Evolutionary conservation across 2,329 filamentous ascomycete genomes (phyloP).

Genomic region (Cercospora nicotianae): DNA sequence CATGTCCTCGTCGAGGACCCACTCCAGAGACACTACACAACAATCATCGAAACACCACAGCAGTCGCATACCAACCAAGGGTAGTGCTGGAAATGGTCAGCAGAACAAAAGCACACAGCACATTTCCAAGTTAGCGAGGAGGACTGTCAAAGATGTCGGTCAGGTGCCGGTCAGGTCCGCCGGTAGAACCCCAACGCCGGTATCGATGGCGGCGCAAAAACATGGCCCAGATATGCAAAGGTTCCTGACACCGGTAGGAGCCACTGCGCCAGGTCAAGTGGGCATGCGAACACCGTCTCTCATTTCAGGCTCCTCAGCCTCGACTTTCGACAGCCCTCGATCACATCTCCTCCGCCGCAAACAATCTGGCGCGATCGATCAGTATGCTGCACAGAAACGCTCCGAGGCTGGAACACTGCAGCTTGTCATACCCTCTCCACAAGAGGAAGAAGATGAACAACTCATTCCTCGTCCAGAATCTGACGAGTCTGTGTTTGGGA

Average conservation of each 20-base stretch:
- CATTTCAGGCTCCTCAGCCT: conserved; percentile 50
- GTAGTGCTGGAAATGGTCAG: conserved; percentile 10
- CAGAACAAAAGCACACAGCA: conserved; percentile 29
- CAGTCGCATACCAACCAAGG: conserved; percentile 31
- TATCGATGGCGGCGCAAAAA: conserved; percentile 16
- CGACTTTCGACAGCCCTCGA: conserved; percentile 48
- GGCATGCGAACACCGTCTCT: conserved; percentile 49
- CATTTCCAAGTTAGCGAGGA: conserved; percentile 32
- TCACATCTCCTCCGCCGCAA: conserved; percentile 48
- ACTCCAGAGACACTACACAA: conserved; percentile 1
- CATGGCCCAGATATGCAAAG: conserved; percentile 12
- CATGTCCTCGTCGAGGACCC: neutral
- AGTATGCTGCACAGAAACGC: conserved; percentile 35
- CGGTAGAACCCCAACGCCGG: conserved; percentile 21
- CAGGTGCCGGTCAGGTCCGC: conserved; percentile 21
- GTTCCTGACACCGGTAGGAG: conserved; percentile 15
- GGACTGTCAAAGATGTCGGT: conserved; percentile 24
- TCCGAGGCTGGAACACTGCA: conserved; percentile 22
- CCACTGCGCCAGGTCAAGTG: conserved; percentile 19
- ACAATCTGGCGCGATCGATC: conserved; percentile 45
- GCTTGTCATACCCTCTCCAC: neutral
- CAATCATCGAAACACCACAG: conserved; percentile 13
- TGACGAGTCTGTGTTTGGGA: conserved; percentile 35
- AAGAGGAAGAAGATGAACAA: neutral
- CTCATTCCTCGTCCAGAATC: conserved; percentile 14